phyloP scores from a whole-genome alignment of 1,284 basidiomycete species.

The Ustilago xerochloae region DNA sequence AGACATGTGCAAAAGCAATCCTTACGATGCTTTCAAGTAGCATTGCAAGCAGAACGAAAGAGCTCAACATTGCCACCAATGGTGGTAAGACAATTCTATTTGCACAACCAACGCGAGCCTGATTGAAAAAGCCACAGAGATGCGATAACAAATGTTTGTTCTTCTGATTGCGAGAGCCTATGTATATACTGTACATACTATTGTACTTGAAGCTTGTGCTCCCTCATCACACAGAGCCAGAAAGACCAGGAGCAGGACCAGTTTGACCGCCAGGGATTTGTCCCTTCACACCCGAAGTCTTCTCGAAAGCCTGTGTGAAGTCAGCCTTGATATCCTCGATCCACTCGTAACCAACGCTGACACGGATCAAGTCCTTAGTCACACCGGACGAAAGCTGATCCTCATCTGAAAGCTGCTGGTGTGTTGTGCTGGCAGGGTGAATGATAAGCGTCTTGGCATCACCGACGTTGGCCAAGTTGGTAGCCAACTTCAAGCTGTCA shows the following conservation, averaged over 20 bases:
- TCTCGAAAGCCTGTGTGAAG: slow-evolving; percentile 76
- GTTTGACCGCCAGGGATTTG: slow-evolving; percentile 34
- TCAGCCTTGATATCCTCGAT: slow-evolving; percentile 79
- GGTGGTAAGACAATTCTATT: too few species aligned
- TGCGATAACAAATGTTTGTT: too few species aligned
- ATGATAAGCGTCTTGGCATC: slow-evolving; percentile 67
- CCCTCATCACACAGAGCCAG: slow-evolving; percentile 52
- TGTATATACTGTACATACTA: too few species aligned
- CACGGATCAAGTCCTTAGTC: slow-evolving; percentile 81
- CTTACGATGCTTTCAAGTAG: too few species aligned
- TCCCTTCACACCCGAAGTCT: slow-evolving; percentile 48
- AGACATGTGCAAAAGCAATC: too few species aligned
- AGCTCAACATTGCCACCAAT: too few species aligned
- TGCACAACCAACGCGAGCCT: too few species aligned
- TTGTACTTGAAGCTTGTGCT: too few species aligned
- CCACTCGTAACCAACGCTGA: slow-evolving; percentile 84
- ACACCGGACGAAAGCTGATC: slow-evolving; percentile 81
- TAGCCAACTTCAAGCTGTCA: slow-evolving; percentile 78
- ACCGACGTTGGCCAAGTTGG: slow-evolving; percentile 64
- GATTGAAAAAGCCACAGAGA: too few species aligned
- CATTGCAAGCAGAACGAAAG: too few species aligned
- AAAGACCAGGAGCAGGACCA: slow-evolving; percentile 52
- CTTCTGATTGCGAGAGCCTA: too few species aligned
- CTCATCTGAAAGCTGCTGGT: slow-evolving; percentile 78
- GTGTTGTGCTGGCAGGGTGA: slow-evolving; percentile 85